Conservation (phyloP, 2,329 filamentous ascomycete genomes). For the Cladosporium velox region DNA sequence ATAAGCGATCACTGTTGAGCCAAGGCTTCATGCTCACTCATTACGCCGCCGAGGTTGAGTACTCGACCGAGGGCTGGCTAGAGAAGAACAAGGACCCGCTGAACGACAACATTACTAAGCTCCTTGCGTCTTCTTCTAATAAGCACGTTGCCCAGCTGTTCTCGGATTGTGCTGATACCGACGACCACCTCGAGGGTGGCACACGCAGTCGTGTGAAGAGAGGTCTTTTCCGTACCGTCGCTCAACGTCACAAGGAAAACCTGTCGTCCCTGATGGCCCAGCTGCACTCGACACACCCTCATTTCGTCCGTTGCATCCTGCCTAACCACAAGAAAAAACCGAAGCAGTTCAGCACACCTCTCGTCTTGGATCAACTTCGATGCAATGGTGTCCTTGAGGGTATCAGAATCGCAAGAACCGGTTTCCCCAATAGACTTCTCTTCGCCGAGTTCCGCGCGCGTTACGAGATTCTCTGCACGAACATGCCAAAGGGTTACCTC, state of each 20-base stretch:
- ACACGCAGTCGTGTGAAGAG: constrained; percentile 86
- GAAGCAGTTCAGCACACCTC: constrained; percentile 84
- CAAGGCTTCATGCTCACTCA: constrained; percentile 96
- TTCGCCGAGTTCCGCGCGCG: constrained; percentile 94
- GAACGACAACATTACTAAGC: constrained; percentile 92
- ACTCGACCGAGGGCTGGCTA: constrained; percentile 90
- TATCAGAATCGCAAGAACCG: constrained; percentile 93
- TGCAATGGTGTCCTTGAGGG: constrained; percentile 99
- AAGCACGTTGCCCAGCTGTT: constrained; percentile 84
- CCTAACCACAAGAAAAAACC: constrained; percentile 97
- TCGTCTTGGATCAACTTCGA: constrained; percentile 96
- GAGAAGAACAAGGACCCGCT: constrained; percentile 99
- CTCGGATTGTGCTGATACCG: constrained; percentile 78
- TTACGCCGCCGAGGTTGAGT: constrained; percentile 97
- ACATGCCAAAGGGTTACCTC: constrained; percentile 86
- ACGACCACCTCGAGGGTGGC: constrained; percentile 67
- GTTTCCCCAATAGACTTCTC: constrained; percentile 89
- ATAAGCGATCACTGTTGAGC: constrained; percentile 80
- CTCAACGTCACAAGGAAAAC: constrained; percentile 96
- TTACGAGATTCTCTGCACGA: constrained; percentile 88
- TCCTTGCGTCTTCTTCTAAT: constrained; percentile 80
- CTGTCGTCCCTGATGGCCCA: constrained; percentile 95
- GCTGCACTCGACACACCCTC: constrained; percentile 92
- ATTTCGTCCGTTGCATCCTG: constrained; percentile 96
- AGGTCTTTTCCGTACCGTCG: constrained; percentile 93